Percentiles rank a stretch among this genome's conserved stretches.
phyloP scores from a whole-genome alignment of 164 flowering plant species.

The Magnolia changhungtana region DNA sequence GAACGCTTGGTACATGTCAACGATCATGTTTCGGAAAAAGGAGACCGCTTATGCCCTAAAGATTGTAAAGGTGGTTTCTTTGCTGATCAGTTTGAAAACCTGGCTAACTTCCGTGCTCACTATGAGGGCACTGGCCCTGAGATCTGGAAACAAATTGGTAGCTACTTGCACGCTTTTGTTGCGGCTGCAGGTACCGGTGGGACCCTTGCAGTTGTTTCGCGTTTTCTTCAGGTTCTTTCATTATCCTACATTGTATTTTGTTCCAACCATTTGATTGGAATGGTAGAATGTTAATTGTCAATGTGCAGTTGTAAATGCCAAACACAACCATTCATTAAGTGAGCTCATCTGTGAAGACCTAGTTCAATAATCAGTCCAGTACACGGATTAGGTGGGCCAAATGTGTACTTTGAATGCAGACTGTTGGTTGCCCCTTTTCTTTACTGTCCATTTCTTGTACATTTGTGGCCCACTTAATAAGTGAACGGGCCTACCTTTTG shows the following conservation, averaged over 20 bases:
- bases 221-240: conserved; percentile 63
- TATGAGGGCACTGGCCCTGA: conserved; percentile 97
- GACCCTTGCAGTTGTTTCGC: conserved; percentile 85
- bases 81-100: conserved; percentile 96
- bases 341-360: too few relatives aligned
- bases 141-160: conserved; percentile 89
- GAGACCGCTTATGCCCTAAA: conserved; percentile 20
- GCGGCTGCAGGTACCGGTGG: conserved; percentile 99
- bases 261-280: not conserved
- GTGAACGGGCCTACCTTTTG: too few relatives aligned
- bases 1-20: conserved; percentile 28
- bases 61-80: conserved; percentile 83
- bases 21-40: conserved; percentile 28
- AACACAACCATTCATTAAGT: too few relatives aligned
- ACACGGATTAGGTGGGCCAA: too few relatives aligned
- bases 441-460: too few relatives aligned
- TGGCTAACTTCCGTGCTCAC: conserved; percentile 89
- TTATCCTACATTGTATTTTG: not conserved
- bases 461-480: too few relatives aligned
- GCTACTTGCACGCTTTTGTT: conserved; percentile 74
- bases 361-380: too few relatives aligned
- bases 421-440: not conserved
- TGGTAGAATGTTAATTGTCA: not conserved
- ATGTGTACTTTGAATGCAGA: not conserved
- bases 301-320: not conserved